phyloP scores from a whole-genome alignment of 331 rosid genomes.

The Prunus yedoensis region DNA sequence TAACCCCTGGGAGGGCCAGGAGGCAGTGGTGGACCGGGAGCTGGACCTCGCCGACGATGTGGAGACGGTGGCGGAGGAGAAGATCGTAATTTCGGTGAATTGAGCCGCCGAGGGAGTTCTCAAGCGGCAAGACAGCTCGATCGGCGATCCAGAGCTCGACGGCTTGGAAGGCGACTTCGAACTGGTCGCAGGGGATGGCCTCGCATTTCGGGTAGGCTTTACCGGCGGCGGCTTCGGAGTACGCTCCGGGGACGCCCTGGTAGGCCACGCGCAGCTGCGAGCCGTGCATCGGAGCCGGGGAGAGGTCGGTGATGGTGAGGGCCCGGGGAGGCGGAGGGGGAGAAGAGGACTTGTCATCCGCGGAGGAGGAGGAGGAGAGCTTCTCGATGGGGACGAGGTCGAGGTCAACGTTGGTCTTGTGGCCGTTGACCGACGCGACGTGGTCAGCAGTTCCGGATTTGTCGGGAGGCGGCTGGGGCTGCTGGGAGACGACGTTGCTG shows the following conservation, averaged over 20 bases:
- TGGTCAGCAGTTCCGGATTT: slow-evolving; percentile 28
- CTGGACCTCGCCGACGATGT: slow-evolving; percentile 93
- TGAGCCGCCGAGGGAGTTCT: slow-evolving; percentile 94
- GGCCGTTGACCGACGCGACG: slow-evolving; percentile 66
- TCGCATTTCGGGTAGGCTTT: slow-evolving; percentile 89
- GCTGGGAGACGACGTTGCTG: slow-evolving; percentile 59
- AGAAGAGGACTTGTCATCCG: slow-evolving; percentile 27
- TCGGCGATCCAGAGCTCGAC: slow-evolving; percentile 95
- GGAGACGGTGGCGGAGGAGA: slow-evolving; percentile 92
- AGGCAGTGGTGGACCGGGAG: slow-evolving; percentile 95
- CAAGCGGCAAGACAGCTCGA: slow-evolving; percentile 81
- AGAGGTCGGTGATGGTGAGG: slow-evolving; percentile 71
- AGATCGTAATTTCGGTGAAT: slow-evolving; percentile 97
- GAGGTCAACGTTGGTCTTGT: slow-evolving; percentile 55
- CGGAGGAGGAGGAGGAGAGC: neutral
- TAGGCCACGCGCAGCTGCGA: slow-evolving; percentile 76
- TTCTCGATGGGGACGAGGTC: slow-evolving; percentile 61
- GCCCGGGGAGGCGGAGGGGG: slow-evolving; percentile 66
- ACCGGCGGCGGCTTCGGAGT: slow-evolving; percentile 92
- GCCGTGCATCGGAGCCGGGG: slow-evolving; percentile 95
- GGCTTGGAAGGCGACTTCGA: slow-evolving; percentile 85
- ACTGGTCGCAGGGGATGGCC: slow-evolving; percentile 93
- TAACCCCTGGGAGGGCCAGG: slow-evolving; percentile 70
- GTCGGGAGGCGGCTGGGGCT: slow-evolving; percentile 39
- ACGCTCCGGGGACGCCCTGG: slow-evolving; percentile 96